These are phyloP conservation scores for Microbotryum violaceum DNA, from an alignment of 1,284 basidiomycete species.

Conservation along the genomic window DNA sequence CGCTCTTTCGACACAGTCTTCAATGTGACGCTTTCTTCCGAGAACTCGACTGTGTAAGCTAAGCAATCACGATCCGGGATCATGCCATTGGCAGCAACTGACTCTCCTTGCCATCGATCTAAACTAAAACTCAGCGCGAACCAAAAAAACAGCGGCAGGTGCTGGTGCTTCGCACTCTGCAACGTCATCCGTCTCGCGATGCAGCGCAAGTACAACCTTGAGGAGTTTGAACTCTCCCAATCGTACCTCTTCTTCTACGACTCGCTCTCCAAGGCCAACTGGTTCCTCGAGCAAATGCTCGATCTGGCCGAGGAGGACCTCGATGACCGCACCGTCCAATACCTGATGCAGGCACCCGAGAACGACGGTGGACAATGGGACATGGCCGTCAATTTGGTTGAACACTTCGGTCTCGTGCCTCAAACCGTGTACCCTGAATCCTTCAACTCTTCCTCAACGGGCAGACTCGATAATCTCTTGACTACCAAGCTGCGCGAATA, in stretches of 20 bases:
- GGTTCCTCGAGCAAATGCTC: constrained; percentile 81
- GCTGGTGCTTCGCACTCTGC: constrained; percentile 88
- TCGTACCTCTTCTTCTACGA: constrained; percentile 71
- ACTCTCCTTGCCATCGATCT: too few relatives aligned
- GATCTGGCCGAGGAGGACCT: constrained; percentile 70
- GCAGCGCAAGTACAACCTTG: constrained; percentile 75
- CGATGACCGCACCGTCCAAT: constrained; percentile 71
- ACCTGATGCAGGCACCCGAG: constrained; percentile 68
- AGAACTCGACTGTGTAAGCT: constrained; percentile 38
- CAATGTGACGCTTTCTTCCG: constrained; percentile 70
- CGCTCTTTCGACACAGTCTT: constrained; percentile 64
- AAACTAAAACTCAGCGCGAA: constrained; percentile 62
- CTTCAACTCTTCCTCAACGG: constrained; percentile 65
- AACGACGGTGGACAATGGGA: constrained; percentile 79
- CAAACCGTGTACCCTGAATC: constrained; percentile 71
- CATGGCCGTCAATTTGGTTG: constrained; percentile 81
- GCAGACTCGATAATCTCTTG: constrained; percentile 66
- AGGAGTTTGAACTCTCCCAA: constrained; percentile 76
- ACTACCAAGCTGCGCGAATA: constrained; percentile 83
- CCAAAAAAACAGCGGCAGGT: constrained; percentile 77
- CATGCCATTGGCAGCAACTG: too few relatives aligned
- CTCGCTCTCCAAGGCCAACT: constrained; percentile 53
- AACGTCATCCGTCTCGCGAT: constrained; percentile 57
- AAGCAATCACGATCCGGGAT: too few relatives aligned
- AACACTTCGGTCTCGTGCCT: constrained; percentile 76